Evolutionary conservation across 768 basidiomycete species (phyloP), one percentile per base, ranked within the genome.

Genomic region (Chalciporus piperatus): DNA sequence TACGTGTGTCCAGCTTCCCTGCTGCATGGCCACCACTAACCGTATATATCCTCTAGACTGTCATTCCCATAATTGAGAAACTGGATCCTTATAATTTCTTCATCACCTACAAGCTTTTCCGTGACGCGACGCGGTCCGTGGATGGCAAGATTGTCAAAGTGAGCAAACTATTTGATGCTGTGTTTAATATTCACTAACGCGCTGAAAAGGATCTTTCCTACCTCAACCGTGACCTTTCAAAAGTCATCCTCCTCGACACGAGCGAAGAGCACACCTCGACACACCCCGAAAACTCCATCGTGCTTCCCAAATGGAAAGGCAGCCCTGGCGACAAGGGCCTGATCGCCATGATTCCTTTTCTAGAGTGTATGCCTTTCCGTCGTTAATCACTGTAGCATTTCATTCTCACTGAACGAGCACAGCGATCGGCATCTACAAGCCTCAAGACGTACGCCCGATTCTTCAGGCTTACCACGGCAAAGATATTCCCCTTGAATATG

Each of bases 351-450:
- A 94, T 99, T 58, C 96, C 96, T 1, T 98, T 98, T 84, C 79
- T 99, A 4, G 97, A 98, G 75, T 93, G 93, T 77, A 61, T 48
- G 78, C 72, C 9, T n/a, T 6, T 25, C 19, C 44, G 14, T 54
- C 7, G 20, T 45, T 25, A 2, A 20, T 14, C 23, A 5, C 37
- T 2, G 20, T 14, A 2, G 16, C n/a, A 27, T 37, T 12, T 17
- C 27, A 12, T 49, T 23, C 30, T 49, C 37, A 56, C 22, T 17
- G 30, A 13, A 14, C 10, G 7, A 19, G 23, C 32, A 12, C 60
- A 96, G 96, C 97, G 7, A 87, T 99, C 52, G 95, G 85, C 1
- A 95, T 98, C 58, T 94, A 92, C 74, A 86, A 85, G 55, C 86
- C 90, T 1, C 65, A 77, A 22, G 97, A 98, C 61, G 87, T 98